These are phyloP conservation scores for Rhizomucor pusillus DNA, from an alignment of 371 early-diverging fungal species.

Conservation along the genomic window DNA sequence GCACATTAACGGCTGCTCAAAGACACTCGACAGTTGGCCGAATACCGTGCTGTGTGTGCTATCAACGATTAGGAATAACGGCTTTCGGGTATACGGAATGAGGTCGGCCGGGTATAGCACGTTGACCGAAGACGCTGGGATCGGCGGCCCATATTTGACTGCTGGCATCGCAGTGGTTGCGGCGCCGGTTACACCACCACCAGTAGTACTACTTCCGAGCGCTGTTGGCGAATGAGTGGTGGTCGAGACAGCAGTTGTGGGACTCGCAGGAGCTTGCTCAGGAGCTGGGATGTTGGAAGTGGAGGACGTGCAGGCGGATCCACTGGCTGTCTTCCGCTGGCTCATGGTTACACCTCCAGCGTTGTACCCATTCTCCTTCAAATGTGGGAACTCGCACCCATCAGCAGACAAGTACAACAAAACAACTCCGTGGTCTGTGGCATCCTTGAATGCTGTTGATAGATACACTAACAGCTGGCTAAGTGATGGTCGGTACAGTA, in stretches of 20 bases:
- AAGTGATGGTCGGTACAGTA: slow-evolving; percentile 86
- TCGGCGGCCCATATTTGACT: neutral
- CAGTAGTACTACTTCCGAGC: neutral
- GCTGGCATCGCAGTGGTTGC: slow-evolving; percentile 5
- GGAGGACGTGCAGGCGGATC: slow-evolving; percentile 1
- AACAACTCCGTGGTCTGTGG: slow-evolving; percentile 77
- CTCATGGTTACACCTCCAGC: slow-evolving; percentile 65
- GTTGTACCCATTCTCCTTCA: slow-evolving; percentile 53
- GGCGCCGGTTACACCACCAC: neutral
- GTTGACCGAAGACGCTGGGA: slow-evolving; percentile 45
- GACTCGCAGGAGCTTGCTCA: neutral
- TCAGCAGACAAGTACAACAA: slow-evolving; percentile 91
- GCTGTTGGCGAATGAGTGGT: neutral
- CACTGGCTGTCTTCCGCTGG: slow-evolving; percentile 21
- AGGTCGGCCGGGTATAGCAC: slow-evolving; percentile 89
- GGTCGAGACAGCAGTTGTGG: slow-evolving; percentile 1
- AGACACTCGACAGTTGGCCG: slow-evolving; percentile 72
- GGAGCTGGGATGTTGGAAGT: neutral
- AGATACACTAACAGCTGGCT: slow-evolving; percentile 86
- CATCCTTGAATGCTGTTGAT: slow-evolving; percentile 89
- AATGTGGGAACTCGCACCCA: slow-evolving; percentile 57
- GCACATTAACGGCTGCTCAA: slow-evolving; percentile 83
- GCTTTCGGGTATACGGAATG: slow-evolving; percentile 90
- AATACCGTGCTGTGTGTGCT: slow-evolving; percentile 82
- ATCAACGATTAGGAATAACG: slow-evolving; percentile 90